Conservation (phyloP, 306 rosid species). For the Ormosia semicastrata region DNA sequence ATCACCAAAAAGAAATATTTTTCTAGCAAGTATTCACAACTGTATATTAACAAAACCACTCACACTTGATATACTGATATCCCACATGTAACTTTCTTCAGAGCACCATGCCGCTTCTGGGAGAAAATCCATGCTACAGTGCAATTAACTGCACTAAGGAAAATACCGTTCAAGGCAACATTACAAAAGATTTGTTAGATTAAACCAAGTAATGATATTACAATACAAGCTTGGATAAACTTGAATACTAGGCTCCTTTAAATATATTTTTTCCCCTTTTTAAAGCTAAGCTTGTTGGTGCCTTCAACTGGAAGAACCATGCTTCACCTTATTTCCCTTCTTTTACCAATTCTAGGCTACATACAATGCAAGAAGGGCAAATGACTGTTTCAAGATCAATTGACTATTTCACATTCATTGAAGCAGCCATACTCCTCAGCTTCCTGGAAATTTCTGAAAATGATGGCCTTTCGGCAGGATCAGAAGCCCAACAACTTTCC, state of each 20-base stretch:
- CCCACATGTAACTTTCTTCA: conserved; percentile 31
- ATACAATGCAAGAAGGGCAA: conserved; percentile 38
- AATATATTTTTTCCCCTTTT: conserved; percentile 10
- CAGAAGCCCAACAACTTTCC: conserved; percentile 96
- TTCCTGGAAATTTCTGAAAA: conserved; percentile 95
- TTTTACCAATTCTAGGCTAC: conserved; percentile 47
- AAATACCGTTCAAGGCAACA: conserved; percentile 45
- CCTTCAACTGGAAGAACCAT: conserved; percentile 44
- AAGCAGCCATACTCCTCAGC: conserved; percentile 95
- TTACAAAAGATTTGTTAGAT: conserved; percentile 35
- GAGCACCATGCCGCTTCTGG: conserved; percentile 42
- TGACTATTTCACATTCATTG: conserved; percentile 81
- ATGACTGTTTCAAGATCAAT: conserved; percentile 27
- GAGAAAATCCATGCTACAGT: conserved; percentile 40
- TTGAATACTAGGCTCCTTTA: conserved; percentile 33
- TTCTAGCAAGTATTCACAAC: background rate
- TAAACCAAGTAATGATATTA: conserved; percentile 47
- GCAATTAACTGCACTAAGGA: conserved; percentile 42
- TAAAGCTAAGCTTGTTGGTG: conserved; percentile 38
- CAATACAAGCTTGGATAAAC: conserved; percentile 51
- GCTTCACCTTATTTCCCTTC: conserved; percentile 53
- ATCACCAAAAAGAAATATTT: background rate
- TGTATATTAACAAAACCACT: conserved; percentile 30
- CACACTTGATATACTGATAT: conserved; percentile 39
- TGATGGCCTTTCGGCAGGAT: conserved; percentile 79